Evolutionary conservation across 176 grass and related monocot species (phyloP), one percentile per base, ranked within the genome.

Genomic region (Juncus effusus): DNA sequence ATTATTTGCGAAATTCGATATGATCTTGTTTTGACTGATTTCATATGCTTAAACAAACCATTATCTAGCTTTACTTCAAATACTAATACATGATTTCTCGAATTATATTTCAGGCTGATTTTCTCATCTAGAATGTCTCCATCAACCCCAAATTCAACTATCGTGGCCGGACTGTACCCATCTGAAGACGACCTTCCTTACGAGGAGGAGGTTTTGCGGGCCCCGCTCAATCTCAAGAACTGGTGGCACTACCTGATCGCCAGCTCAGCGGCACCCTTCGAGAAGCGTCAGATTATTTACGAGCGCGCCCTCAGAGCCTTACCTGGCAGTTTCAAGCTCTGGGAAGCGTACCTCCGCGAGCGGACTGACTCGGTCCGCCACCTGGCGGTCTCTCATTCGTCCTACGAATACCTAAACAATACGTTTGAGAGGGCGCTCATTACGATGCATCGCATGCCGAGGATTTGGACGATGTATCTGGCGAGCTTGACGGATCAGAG

Each of bases 381-480:
- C 58, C 85, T 78, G 64, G 79, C 89, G 7, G 75, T 94, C 72
- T 64, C 82, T 60, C 81, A 94, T 76, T 51, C 36, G 15, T 76
- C 76, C 51, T 94, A 88, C 78, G 42, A 61, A 16, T 94, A 84
- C 28, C 89, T 89, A 72, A 80, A 94, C 89, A 88, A 94, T 79
- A 89, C 85, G 50, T 94, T 89, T 69, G 89, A 94, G 76, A 84
- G 89, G 3, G 76, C 89, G 13, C 89, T 94, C 47, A 82, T 83
- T 69, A 89, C 85, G 53, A 89, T 94, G 89, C 89, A 89, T 82
- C 87, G 88, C 78, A 94, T 94, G 89, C 89, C 89, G n/a, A 84
- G 81, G 51, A 54, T 89, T 42, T 94, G 89, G 89, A 40, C 75
- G 9, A 79, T 94, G 72, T 83, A 94, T 79, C 81, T 94, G 76